Evolutionary conservation across 2,329 filamentous ascomycete species (phyloP), one percentile per base, ranked within the genome.

Genomic region (Claviceps fusiformis): DNA sequence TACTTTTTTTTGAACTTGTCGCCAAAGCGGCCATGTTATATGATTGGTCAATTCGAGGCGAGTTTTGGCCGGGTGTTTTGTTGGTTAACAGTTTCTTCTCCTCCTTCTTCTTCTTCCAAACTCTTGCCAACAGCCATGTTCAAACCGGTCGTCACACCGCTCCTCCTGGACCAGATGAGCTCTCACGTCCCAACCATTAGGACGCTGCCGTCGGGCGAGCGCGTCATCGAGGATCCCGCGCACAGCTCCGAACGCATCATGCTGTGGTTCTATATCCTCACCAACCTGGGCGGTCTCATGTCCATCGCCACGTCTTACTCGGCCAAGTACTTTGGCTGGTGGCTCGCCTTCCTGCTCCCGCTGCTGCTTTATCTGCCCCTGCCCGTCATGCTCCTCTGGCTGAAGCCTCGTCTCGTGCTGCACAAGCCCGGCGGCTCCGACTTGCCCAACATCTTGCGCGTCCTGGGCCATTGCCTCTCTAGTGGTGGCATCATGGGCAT

Each of bases 71-170:
- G 19, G 19, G 19, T 19, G 19, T 19, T 19, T 19, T 19, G 19
- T 19, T 19, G 19, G 19, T 19, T 19, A 19, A 19, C 19, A 19
- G 19, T 19, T 19, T 19, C 19, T 19, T 19, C 19, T 19, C 19
- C 19, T 19, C 19, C 19, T 19, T 1, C 19, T 19, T 19, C 19
- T 19, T 19, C 19, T 19, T 19, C 19, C 19, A 19, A 19, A 19
- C 19, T 19, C 24, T 19, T 33, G 9, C 29, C 44, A 8, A 19
- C 31, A 59, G 57, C 70, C 58, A 73, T 75, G 68, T 88, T 89
- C 75, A 90, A 90, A 72, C 72, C 83, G 44, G 89, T 88, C 59
- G 82, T 90, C 43, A 81, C 82, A 0, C 82, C 83, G 0, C 70
- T 86, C 19, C 76, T 87, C 33, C 79, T 85, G 11, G 84, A 87